Base-by-base conservation (phyloP, 2,329 filamentous ascomycete genomes). In the Berkeleyomyces rouxiae region DNA sequence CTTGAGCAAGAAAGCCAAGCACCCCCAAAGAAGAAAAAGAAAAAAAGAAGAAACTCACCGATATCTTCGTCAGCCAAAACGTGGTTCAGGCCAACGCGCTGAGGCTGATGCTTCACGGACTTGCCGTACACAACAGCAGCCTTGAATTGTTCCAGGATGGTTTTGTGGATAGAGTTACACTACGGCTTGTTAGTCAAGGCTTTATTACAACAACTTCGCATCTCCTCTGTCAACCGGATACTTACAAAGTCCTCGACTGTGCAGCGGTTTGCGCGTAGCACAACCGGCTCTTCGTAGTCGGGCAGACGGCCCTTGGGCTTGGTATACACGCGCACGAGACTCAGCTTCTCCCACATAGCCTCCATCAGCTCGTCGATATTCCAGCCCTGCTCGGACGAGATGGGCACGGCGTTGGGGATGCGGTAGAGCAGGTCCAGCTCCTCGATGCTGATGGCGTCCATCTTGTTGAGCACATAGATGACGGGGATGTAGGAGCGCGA, bases 401-500 rank as follows among this genome's bases (percentile, higher is more conserved):
- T 97, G 37, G 93, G 93, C 65, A 93, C 93, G 11, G 93, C 90
- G 72, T 97, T 95, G 58, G 93, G 93, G 68, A 99, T 99, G 49
- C 92, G 86, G 76, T 99, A 97, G 37, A 99, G 80, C 65, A 99
- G 78, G 74, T 99, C 93, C 66, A 99, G 80, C 75, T 99, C 93
- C 75, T 99, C 92, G 68, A 99, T 97, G 60, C 89, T 92, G 72
- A 99, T 97, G 62, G 91, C 84, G 75, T 99, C 93, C 68, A 99
- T 99, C 79, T 99, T 99, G 82, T 99, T 99, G 70, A 99, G 81
- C 49, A 95, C 93, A 76, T 99, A 99, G 62, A 99, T 89, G 67
- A 97, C 93, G n/a, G 93, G 93, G 67, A 99, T 97, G 73, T 99
- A 99, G 72, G 88, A 90, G 74, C 93, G 83, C 72, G 87, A 90